These are phyloP conservation scores for Phytophthora podocarpi DNA, from an alignment of 352 stramenopile species.

Conservation along the genomic window DNA sequence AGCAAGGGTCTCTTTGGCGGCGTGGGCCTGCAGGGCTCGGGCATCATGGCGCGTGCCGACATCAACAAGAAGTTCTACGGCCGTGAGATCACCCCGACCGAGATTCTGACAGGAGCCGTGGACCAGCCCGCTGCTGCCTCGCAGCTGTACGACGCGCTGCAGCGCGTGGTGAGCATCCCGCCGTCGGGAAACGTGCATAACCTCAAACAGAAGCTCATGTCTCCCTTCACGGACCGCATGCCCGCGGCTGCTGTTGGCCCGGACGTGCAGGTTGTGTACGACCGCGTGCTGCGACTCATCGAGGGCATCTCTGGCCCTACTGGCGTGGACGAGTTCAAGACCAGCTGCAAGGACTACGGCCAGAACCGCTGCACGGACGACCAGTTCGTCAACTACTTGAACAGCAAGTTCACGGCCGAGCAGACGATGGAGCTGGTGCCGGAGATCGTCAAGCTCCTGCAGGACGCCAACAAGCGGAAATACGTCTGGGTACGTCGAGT, in stretches of 20 bases:
- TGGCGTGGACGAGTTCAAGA: slow-evolving; percentile 85
- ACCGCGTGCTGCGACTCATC: slow-evolving; percentile 80
- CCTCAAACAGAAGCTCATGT: slow-evolving; percentile 67
- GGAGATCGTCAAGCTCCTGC: slow-evolving; percentile 84
- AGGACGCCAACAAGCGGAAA: slow-evolving; percentile 85
- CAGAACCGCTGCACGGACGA: slow-evolving; percentile 82
- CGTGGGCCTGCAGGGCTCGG: slow-evolving; percentile 79
- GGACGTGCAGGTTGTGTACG: slow-evolving; percentile 87
- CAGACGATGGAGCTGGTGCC: slow-evolving; percentile 77
- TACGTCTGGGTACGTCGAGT: slow-evolving; percentile 72
- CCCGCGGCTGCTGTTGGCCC: slow-evolving; percentile 67
- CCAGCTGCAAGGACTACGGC: slow-evolving; percentile 85
- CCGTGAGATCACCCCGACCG: slow-evolving; percentile 81
- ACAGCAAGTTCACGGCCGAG: slow-evolving; percentile 71
- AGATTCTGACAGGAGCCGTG: slow-evolving; percentile 84
- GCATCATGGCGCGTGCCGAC: slow-evolving; percentile 74
- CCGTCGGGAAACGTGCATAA: slow-evolving; percentile 54
- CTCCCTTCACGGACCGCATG: slow-evolving; percentile 77
- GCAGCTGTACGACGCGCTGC: slow-evolving; percentile 83
- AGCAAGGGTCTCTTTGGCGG: slow-evolving; percentile 89
- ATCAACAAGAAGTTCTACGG: slow-evolving; percentile 92
- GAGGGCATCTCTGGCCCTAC: slow-evolving; percentile 54
- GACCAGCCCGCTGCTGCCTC: slow-evolving; percentile 82
- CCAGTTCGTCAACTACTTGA: slow-evolving; percentile 71
- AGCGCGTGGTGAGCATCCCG: slow-evolving; percentile 76